These are phyloP conservation scores for Phaffia australis DNA, from an alignment of 768 basidiomycete genomes.

Conservation along the genomic window DNA sequence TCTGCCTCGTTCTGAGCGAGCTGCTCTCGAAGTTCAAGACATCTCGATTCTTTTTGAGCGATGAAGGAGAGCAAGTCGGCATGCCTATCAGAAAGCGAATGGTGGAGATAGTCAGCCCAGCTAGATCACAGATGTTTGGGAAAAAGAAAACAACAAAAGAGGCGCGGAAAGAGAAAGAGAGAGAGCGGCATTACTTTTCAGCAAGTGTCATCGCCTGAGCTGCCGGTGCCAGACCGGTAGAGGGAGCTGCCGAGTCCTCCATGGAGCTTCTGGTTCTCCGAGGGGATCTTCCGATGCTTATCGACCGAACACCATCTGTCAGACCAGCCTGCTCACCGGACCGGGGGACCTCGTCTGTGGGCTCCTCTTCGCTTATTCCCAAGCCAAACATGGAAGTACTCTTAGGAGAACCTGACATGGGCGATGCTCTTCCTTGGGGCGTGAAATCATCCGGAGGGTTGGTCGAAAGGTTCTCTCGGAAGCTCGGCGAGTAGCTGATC, in stretches of 20 bases:
- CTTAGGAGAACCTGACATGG: not conserved
- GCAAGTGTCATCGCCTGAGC: slow-evolving; percentile 6
- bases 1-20: slow-evolving; percentile 18
- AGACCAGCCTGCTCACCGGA: not conserved
- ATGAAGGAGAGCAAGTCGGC: slow-evolving; percentile 21
- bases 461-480: not conserved
- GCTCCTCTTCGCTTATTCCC: not conserved
- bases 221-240: not conserved
- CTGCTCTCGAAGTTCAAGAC: slow-evolving; percentile 15
- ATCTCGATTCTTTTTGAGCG: slow-evolving; percentile 16
- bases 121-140: not conserved
- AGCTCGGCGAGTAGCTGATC: slow-evolving; percentile 1
- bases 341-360: not conserved
- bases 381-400: too few species aligned
- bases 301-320: not conserved
- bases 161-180: not conserved
- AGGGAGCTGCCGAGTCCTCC: not conserved
- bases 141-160: not conserved
- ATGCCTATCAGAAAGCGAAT: slow-evolving; percentile 1
- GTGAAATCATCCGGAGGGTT: not conserved
- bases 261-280: not conserved
- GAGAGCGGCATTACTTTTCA: slow-evolving; percentile 10
- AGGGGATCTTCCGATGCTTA: not conserved
- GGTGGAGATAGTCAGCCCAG: not conserved
- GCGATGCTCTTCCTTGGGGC: not conserved